These are phyloP conservation scores for Rheum nobile DNA, from an alignment of 148 eudicot species.

Conservation along the genomic window DNA sequence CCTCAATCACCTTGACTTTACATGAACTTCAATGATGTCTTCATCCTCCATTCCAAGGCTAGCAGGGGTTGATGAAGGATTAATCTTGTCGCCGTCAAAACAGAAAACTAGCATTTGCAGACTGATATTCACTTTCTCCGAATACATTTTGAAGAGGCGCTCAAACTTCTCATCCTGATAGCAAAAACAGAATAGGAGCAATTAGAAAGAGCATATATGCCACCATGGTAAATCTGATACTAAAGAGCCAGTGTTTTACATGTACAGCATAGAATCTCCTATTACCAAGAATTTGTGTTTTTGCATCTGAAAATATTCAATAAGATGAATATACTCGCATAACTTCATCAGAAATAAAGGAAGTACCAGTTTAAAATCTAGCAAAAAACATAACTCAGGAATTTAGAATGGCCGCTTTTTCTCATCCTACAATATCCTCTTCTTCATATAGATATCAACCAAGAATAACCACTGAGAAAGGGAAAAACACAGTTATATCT, in stretches of 20 bases:
- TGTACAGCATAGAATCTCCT: not conserved
- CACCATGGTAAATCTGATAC: not conserved
- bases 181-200: not conserved
- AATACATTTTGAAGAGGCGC: slow-evolving; percentile 60
- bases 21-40: slow-evolving; percentile 76
- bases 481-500: not conserved
- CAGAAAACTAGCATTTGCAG: slow-evolving; percentile 38
- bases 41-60: slow-evolving; percentile 81
- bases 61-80: slow-evolving; percentile 52
- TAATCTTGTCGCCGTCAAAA: slow-evolving; percentile 82
- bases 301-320: not conserved
- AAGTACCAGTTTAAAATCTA: not conserved
- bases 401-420: not conserved
- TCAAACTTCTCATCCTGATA: slow-evolving; percentile 80
- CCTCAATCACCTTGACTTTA: slow-evolving; percentile 40
- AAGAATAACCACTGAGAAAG: not conserved
- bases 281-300: not conserved
- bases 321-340: not conserved
- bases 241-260: not conserved
- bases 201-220: too few species aligned
- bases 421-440: not conserved
- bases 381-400: not conserved
- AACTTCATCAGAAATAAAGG: not conserved
- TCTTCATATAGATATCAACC: not conserved
- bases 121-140: slow-evolving; percentile 46